phyloP scores from a whole-genome alignment of 306 rosid species.

The Lathyrus sativus region DNA sequence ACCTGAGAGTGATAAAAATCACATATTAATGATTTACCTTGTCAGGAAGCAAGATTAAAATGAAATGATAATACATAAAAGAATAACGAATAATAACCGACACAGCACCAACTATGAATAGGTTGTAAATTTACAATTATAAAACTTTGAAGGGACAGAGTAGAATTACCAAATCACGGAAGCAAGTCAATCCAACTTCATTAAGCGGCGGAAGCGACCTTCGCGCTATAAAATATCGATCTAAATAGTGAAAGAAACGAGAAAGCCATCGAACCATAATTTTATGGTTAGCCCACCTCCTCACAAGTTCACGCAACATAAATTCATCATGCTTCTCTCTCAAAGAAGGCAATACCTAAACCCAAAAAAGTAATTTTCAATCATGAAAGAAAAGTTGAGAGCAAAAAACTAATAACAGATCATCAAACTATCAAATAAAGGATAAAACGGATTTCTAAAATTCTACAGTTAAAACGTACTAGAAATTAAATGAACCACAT shows the following conservation, averaged over 20 bases:
- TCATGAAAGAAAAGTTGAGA: conserved; percentile 7
- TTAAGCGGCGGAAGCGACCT: conserved; percentile 72
- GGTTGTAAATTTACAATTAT: conserved; percentile 17
- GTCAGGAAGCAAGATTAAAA: conserved; percentile 16
- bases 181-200: conserved; percentile 77
- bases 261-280: conserved; percentile 76
- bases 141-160: conserved; percentile 5
- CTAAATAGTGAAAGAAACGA: conserved; percentile 68
- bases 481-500: not conserved
- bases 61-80: conserved; percentile 1
- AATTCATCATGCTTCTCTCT: conserved; percentile 80
- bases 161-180: conserved; percentile 65
- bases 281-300: conserved; percentile 78
- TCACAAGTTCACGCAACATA: conserved; percentile 78
- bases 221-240: conserved; percentile 71
- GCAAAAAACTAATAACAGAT: conserved; percentile 22
- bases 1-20: conserved; percentile 55
- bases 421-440: not conserved
- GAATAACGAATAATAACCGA: not conserved
- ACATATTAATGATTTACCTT: not conserved
- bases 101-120: conserved; percentile 17
- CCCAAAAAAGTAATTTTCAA: not conserved
- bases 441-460: not conserved
- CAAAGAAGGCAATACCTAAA: conserved; percentile 78
- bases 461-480: not conserved